Conservation (phyloP, 2,329 filamentous ascomycete species). For the Fusarium albidum region DNA sequence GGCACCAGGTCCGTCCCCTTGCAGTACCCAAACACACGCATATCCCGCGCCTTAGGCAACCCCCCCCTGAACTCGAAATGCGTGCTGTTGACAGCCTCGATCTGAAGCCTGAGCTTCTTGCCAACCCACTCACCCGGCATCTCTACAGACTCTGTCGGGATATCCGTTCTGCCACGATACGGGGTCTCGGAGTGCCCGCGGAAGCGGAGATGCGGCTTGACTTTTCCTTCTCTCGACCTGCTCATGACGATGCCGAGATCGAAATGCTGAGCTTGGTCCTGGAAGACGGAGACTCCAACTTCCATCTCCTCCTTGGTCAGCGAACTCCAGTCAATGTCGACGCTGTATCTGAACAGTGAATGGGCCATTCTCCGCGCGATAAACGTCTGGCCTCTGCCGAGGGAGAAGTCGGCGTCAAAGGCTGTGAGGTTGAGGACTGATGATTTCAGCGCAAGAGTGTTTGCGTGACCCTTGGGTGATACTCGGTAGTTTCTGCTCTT, state of each 20-base stretch:
- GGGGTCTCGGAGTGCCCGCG: conserved; percentile 15
- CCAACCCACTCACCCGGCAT: neutral
- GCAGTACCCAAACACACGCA: conserved; percentile 2
- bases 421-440: conserved; percentile 63
- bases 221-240: neutral
- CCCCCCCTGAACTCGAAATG: conserved; percentile 14
- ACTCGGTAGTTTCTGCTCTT: conserved; percentile 48
- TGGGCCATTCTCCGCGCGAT: conserved; percentile 63
- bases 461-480: conserved; percentile 51
- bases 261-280: conserved; percentile 62
- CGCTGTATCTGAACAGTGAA: conserved; percentile 60
- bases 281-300: conserved; percentile 60
- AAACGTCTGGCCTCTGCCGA: conserved; percentile 48
- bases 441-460: conserved; percentile 57
- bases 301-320: conserved; percentile 51
- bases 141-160: neutral
- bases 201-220: conserved; percentile 12
- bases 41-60: neutral
- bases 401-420: conserved; percentile 23
- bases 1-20: conserved; percentile 6
- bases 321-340: conserved; percentile 55
- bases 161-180: neutral
- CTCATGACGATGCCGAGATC: conserved; percentile 55
- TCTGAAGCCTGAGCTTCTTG: conserved; percentile 6
- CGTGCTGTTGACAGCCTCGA: conserved; percentile 6